Evolutionary conservation across 2,329 filamentous ascomycete species (phyloP).

Genomic region (Xenoacremonium recifei): DNA sequence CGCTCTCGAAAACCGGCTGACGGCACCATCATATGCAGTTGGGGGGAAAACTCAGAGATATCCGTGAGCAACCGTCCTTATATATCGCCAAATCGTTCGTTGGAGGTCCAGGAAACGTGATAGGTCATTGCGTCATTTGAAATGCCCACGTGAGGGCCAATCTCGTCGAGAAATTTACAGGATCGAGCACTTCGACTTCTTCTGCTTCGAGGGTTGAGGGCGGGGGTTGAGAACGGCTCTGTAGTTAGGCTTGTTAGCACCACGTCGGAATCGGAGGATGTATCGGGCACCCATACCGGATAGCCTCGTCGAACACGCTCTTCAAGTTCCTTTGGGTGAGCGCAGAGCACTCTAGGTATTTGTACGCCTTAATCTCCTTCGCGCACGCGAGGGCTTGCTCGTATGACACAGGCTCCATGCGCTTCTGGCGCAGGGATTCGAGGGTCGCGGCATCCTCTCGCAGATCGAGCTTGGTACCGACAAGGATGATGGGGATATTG

Average conservation of each 20-base stretch:
- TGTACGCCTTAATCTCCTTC: constrained; percentile 93
- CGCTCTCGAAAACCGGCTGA: constrained; percentile 29
- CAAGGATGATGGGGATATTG: constrained; percentile 92
- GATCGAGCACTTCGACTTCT: constrained; percentile 68
- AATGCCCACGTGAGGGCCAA: constrained; percentile 21
- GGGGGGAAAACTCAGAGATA: constrained; percentile 21
- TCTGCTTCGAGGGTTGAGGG: constrained; percentile 55
- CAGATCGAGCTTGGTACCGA: constrained; percentile 95
- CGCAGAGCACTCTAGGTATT: constrained; percentile 97
- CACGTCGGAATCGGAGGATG: too few relatives aligned
- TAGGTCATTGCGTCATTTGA: constrained; percentile 22
- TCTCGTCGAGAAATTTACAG: constrained; percentile 47
- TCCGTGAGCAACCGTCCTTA: constrained; percentile 24
- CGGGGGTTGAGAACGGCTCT: constrained; percentile 73
- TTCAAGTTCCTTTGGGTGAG: constrained; percentile 96
- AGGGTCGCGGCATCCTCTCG: constrained; percentile 83
- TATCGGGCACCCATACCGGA: constrained; percentile 77
- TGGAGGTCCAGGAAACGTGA: constrained; percentile 20
- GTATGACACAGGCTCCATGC: constrained; percentile 96
- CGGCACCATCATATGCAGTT: constrained; percentile 27
- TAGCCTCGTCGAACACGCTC: constrained; percentile 98
- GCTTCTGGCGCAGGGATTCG: constrained; percentile 81
- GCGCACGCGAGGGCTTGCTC: constrained; percentile 86
- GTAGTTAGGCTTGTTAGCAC: constrained; percentile 25
- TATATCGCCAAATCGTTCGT: constrained; percentile 23